Evolutionary conservation across 495 filamentous ascomycete species (phyloP).

Genomic region (Stereocaulon alpinum): DNA sequence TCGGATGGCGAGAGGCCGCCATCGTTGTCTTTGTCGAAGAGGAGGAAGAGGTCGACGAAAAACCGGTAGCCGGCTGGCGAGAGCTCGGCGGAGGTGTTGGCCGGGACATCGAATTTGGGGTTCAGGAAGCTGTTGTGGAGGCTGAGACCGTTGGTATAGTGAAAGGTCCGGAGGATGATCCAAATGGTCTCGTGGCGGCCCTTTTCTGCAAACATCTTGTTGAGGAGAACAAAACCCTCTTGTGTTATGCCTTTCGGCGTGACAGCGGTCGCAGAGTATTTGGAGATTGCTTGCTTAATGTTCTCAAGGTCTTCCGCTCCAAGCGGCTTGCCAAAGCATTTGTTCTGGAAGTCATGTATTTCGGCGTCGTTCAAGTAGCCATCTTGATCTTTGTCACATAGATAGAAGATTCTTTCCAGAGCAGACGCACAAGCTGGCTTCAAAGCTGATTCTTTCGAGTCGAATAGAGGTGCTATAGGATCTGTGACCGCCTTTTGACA

Average conservation of each 20-base stretch:
- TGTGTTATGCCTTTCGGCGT: conserved; percentile 66
- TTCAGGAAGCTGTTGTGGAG: conserved; percentile 85
- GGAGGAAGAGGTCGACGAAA: conserved; percentile 90
- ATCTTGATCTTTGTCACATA: conserved; percentile 93
- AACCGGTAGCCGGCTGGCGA: conserved; percentile 93
- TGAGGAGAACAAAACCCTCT: conserved; percentile 74
- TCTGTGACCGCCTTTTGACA: conserved; percentile 99
- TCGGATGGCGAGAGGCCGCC: conserved; percentile 82
- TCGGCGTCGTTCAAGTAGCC: conserved; percentile 87
- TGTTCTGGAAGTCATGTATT: conserved; percentile 78
- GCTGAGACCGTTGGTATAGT: conserved; percentile 89
- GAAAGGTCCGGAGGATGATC: conserved; percentile 90
- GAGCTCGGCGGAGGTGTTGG: conserved; percentile 82
- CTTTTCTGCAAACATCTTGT: conserved; percentile 93
- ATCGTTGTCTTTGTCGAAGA: conserved; percentile 95
- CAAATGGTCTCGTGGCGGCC: conserved; percentile 97
- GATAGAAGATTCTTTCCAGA: conserved; percentile 80
- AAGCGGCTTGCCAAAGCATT: conserved; percentile 80
- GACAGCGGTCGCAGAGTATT: conserved; percentile 50
- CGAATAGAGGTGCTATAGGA: conserved; percentile 90
- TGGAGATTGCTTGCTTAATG: conserved; percentile 76
- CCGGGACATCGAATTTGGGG: conserved; percentile 87
- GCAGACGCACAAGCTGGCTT: conserved; percentile 84
- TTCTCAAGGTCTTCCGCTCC: conserved; percentile 68
- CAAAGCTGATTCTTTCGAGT: conserved; percentile 80